These are phyloP conservation scores for Asclepias syriaca DNA, from an alignment of 257 asterid species.

Conservation along the genomic window DNA sequence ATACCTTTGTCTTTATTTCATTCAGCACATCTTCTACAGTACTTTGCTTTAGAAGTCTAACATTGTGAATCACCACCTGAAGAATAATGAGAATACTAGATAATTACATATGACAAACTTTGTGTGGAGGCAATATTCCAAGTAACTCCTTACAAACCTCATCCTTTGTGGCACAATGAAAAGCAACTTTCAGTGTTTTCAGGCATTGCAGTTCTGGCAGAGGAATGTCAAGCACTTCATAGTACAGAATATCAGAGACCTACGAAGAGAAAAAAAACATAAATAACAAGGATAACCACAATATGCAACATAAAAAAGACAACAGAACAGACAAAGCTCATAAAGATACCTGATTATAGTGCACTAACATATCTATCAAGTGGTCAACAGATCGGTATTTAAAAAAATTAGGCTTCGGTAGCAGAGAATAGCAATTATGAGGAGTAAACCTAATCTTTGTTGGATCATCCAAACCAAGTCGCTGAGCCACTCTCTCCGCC, in stretches of 20 bases:
- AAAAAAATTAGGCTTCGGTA: constrained; percentile 88
- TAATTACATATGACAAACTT: background rate
- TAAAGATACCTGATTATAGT: constrained; percentile 77
- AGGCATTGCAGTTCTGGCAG: constrained; percentile 95
- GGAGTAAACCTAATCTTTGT: constrained; percentile 95
- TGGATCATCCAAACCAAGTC: constrained; percentile 79
- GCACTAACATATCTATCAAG: constrained; percentile 91
- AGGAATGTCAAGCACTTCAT: constrained; percentile 97
- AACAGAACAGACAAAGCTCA: background rate
- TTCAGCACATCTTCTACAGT: constrained; percentile 94
- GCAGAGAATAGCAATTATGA: constrained; percentile 98
- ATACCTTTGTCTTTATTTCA: constrained; percentile 89
- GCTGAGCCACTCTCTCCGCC: constrained; percentile 85
- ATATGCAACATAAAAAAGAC: background rate
- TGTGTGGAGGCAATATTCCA: background rate
- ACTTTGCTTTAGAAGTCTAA: constrained; percentile 89
- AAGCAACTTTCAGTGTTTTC: constrained; percentile 91
- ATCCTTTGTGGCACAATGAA: constrained; percentile 88
- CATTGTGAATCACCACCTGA: constrained; percentile 81
- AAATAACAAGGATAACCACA: background rate
- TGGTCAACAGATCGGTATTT: constrained; percentile 84
- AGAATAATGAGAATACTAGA: constrained; percentile 9
- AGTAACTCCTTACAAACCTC: constrained; percentile 50
- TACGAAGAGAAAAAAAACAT: constrained; percentile 24
- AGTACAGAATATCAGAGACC: constrained; percentile 89